These are phyloP conservation scores for Gracilaria caudata DNA, from an alignment of 23 red algal species.

Conservation along the genomic window DNA sequence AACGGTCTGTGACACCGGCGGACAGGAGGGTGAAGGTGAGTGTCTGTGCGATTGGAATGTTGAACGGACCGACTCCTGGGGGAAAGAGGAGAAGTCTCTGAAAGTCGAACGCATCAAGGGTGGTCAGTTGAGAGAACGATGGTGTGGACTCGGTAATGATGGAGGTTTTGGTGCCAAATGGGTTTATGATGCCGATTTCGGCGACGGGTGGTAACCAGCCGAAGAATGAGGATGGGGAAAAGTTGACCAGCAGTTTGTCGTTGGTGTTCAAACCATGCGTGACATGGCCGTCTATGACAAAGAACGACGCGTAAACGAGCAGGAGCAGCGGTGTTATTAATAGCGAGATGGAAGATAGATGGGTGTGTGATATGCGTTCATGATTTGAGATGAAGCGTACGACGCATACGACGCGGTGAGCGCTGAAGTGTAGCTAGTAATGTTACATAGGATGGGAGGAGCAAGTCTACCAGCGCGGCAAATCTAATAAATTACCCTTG, in stretches of 20 bases:
- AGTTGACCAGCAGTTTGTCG: slow-evolving; percentile 10
- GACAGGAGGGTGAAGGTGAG: slow-evolving; percentile 21
- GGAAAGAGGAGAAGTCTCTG: slow-evolving; percentile 16
- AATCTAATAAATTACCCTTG: too few relatives aligned
- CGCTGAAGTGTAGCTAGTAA: too few relatives aligned
- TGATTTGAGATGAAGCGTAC: too few relatives aligned
- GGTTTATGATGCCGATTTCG: slow-evolving; percentile 26
- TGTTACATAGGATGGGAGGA: too few relatives aligned
- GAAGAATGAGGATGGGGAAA: slow-evolving; percentile 19
- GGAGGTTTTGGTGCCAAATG: slow-evolving; percentile 20
- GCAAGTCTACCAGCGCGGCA: too few relatives aligned
- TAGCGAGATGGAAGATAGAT: too few relatives aligned
- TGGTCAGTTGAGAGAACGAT: slow-evolving; percentile 8
- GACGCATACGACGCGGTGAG: too few relatives aligned
- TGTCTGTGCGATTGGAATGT: slow-evolving; percentile 11
- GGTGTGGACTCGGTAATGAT: slow-evolving; percentile 17
- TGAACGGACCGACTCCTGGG: slow-evolving; percentile 29
- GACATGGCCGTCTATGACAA: slow-evolving; percentile 19
- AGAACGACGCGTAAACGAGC: neutral
- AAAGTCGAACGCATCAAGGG: slow-evolving; percentile 25
- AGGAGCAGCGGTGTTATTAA: too few relatives aligned
- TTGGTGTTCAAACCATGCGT: slow-evolving; percentile 25
- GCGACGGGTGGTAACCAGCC: slow-evolving; percentile 9
- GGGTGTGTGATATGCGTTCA: too few relatives aligned
- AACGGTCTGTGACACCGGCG: slow-evolving; percentile 5